Conservation (phyloP, 2,329 filamentous ascomycete species). For the Penicillium sp. region DNA sequence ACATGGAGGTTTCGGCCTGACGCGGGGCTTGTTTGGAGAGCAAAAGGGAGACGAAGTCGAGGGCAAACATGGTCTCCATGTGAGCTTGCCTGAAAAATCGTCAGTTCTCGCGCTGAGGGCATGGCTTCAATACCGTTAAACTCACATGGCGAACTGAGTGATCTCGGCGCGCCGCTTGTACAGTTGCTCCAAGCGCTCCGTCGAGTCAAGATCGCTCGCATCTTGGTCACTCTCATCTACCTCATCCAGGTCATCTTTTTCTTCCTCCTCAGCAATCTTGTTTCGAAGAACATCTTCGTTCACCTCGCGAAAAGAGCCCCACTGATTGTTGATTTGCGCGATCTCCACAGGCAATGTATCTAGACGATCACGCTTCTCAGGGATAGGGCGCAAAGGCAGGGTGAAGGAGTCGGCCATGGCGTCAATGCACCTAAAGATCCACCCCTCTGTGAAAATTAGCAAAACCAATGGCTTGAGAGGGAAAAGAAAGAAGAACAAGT, state of each 20-base stretch:
- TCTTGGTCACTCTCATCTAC: constrained; percentile 36
- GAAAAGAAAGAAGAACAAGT: background rate
- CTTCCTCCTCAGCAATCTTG: constrained; percentile 59
- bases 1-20: constrained; percentile 69
- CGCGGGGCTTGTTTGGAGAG: constrained; percentile 77
- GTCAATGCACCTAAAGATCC: background rate
- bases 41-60: constrained; percentile 81
- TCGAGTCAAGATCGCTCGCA: constrained; percentile 35
- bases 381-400: constrained; percentile 62
- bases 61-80: constrained; percentile 59
- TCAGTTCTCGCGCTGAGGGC: constrained; percentile 1
- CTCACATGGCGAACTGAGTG: constrained; percentile 45
- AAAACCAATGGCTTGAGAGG: background rate
- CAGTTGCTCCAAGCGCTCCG: constrained; percentile 43
- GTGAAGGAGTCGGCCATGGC: constrained; percentile 46
- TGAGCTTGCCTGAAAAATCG: constrained; percentile 41
- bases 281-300: constrained; percentile 70
- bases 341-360: constrained; percentile 72
- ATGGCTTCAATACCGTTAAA: background rate
- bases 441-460: background rate
- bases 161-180: constrained; percentile 49
- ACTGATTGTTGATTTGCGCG: constrained; percentile 72
- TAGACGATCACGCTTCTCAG: constrained; percentile 50
- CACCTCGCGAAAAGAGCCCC: constrained; percentile 78
- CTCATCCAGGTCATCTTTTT: constrained; percentile 50